These are phyloP conservation scores for Lentinula raphanica DNA, from an alignment of 768 basidiomycete genomes.

Conservation along the genomic window DNA sequence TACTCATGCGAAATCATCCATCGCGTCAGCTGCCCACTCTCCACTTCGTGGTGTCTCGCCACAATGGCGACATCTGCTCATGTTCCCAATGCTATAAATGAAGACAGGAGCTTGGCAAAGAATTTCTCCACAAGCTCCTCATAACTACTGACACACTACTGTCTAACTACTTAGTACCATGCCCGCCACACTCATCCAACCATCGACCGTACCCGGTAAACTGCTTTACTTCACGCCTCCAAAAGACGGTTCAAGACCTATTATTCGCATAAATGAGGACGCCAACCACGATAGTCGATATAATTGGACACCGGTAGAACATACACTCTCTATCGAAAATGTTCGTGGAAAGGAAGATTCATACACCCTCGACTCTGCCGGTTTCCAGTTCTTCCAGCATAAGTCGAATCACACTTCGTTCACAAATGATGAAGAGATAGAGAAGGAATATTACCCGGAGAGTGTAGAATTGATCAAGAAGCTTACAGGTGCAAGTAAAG, in stretches of 20 bases:
- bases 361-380: conserved; percentile 29
- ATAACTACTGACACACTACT: too few relatives aligned
- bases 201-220: conserved; percentile 1
- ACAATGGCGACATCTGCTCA: conserved; percentile 1
- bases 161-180: too few relatives aligned
- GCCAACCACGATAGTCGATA: conserved; percentile 21
- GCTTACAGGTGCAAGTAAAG: conserved; percentile 36
- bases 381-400: conserved; percentile 28
- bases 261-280: conserved; percentile 20
- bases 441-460: conserved; percentile 40
- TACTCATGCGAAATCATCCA: not conserved
- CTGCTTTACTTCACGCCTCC: conserved; percentile 12
- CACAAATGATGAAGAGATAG: conserved; percentile 27
- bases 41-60: not conserved
- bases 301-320: conserved; percentile 4
- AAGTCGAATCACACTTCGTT: conserved; percentile 29
- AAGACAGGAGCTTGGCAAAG: conserved; percentile 37
- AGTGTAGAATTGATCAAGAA: conserved; percentile 36
- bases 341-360: conserved; percentile 32
- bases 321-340: conserved; percentile 29
- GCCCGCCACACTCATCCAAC: conserved; percentile 3
- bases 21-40: not conserved
- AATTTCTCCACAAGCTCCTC: conserved; percentile 42
- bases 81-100: not conserved
- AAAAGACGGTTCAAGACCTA: conserved; percentile 27